phyloP scores from a whole-genome alignment of 176 grass and related monocot genomes.

The Oropetium thomaeum region DNA sequence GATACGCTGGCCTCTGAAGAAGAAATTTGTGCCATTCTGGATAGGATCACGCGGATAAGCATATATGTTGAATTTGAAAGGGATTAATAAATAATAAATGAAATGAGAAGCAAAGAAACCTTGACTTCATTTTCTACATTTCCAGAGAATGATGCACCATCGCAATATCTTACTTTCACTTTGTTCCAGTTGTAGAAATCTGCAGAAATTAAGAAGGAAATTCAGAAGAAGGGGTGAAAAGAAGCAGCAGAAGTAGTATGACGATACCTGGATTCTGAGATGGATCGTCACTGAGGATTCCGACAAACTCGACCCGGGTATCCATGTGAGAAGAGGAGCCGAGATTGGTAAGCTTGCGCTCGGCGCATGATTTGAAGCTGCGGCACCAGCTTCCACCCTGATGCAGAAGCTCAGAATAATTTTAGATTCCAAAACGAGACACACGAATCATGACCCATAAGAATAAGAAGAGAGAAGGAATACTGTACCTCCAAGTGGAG shows the following conservation, averaged over 20 bases:
- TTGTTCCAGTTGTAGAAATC: slow-evolving; percentile 98
- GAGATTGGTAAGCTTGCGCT: slow-evolving; percentile 39
- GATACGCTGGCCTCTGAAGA: slow-evolving; percentile 72
- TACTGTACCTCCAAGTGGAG: slow-evolving; percentile 51
- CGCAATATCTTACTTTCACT: slow-evolving; percentile 86
- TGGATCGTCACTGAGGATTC: slow-evolving; percentile 62
- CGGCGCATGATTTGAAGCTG: slow-evolving; percentile 35
- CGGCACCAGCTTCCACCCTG: slow-evolving; percentile 85
- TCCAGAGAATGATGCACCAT: slow-evolving; percentile 83
- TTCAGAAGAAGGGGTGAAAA: too few relatives aligned
- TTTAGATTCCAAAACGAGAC: too few relatives aligned
- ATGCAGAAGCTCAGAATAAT: not conserved
- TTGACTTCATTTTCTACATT: slow-evolving; percentile 49
- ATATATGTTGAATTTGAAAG: not conserved
- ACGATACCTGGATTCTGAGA: slow-evolving; percentile 60
- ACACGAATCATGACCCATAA: not conserved
- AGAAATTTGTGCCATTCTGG: slow-evolving; percentile 53
- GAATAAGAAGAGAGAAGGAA: not conserved
- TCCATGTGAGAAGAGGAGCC: slow-evolving; percentile 72
- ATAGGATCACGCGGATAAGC: not conserved
- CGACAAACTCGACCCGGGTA: slow-evolving; percentile 43
- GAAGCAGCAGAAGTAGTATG: too few relatives aligned
- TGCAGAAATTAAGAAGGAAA: too few relatives aligned
- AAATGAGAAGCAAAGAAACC: not conserved
- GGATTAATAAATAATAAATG: not conserved